Evolutionary conservation across 1,284 basidiomycete species (phyloP).

Genomic region (Tilletia horrida): DNA sequence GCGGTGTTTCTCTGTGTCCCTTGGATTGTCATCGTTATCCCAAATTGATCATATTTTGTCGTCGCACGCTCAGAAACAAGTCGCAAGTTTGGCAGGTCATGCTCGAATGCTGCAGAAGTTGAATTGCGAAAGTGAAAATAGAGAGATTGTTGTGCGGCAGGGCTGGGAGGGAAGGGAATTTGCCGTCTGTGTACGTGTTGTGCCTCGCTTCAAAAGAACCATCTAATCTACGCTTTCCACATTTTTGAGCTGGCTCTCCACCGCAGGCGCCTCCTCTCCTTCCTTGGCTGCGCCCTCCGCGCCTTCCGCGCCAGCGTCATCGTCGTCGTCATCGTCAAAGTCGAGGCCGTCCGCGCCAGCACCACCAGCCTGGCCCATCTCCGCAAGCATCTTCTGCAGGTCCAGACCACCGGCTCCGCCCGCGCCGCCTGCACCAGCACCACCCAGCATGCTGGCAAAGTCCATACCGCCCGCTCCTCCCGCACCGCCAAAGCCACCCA

Average conservation of each 20-base stretch:
- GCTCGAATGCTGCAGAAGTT: too few species aligned
- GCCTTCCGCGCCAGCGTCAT: slow-evolving; percentile 58
- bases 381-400: slow-evolving; percentile 30
- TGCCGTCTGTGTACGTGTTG: too few species aligned
- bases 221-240: slow-evolving; percentile 26
- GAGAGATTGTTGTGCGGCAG: too few species aligned
- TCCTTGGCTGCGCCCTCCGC: slow-evolving; percentile 51
- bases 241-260: slow-evolving; percentile 17
- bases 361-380: slow-evolving; percentile 35
- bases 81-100: too few species aligned
- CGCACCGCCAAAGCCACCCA: slow-evolving; percentile 57
- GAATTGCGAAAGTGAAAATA: too few species aligned
- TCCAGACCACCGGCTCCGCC: slow-evolving; percentile 33
- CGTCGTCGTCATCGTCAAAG: slow-evolving; percentile 38
- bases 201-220: neutral
- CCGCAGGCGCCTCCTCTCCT: slow-evolving; percentile 4
- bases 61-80: too few species aligned
- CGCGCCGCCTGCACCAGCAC: slow-evolving; percentile 26
- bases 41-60: too few species aligned
- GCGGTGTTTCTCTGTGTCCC: too few species aligned
- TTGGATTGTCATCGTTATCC: too few species aligned
- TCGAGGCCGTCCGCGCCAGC: slow-evolving; percentile 28
- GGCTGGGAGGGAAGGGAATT: too few species aligned
- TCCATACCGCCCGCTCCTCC: slow-evolving; percentile 45
- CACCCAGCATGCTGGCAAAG: slow-evolving; percentile 26